Evolutionary conservation across 2,329 filamentous ascomycete genomes (phyloP), one percentile per base, ranked within the genome.

Genomic region (Aspergillus flavus): DNA sequence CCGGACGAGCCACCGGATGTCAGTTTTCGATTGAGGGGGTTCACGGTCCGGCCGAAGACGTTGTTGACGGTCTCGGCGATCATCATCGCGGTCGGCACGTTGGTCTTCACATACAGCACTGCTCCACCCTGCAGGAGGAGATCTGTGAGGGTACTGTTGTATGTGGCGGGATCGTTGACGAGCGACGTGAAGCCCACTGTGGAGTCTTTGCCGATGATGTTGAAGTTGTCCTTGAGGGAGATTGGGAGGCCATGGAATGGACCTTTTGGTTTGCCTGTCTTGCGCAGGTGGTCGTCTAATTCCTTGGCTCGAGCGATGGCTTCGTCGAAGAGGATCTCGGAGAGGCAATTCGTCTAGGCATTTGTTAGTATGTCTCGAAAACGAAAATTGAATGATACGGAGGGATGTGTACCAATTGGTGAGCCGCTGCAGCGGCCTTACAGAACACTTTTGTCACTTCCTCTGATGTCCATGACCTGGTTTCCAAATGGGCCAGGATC

Each of bases 311-410:
- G 78, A 34, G 78, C 72, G 54, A 87, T 77, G 3, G 85, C 85
- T 71, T 83, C 80, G 11, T 83, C 75, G 67, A 87, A 86, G 60
- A 88, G 80, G 28, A 83, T 82, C 65, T 88, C 85, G 0, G 83
- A 86, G 4, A 89, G 74, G 70, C 87, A 89, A 65, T 88, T 88
- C 45, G 84, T 87, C 84, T 86, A 53, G 12, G 7, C 11, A 4
- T 30, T 16, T 28, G 21, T 45, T 12, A 54, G 34, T 46, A 4
- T 53, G 46, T 6, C 23, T 46, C 6, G 7, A 16, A 28, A 4
- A 16, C 14, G 6, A 16, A 6, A 1, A 3, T 21, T 43, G 21
- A 4, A 19, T n/a, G 6, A 26, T 12, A 21, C 16, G 10, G 7
- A n/a, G 39, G 39, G 9, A 10, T 19, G 19, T n/a, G 3, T 74